These are phyloP conservation scores for Colletotrichum lupini DNA, from an alignment of 2,329 filamentous ascomycete genomes.

Conservation along the genomic window DNA sequence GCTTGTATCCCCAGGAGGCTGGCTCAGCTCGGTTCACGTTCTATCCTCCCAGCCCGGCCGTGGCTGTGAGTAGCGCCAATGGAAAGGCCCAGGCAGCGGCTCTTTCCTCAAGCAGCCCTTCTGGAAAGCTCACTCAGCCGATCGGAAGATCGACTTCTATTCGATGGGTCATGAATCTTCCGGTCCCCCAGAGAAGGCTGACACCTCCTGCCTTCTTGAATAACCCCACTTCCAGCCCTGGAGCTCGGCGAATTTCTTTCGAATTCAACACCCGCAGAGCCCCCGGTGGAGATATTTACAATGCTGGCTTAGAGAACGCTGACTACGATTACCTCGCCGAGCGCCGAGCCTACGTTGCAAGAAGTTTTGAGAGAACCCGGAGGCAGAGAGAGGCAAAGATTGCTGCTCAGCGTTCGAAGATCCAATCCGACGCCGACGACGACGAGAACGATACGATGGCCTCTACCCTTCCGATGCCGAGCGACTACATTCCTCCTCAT, in stretches of 20 bases:
- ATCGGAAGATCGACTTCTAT: conserved; percentile 8
- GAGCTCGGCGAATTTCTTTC: not conserved
- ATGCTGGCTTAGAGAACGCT: not conserved
- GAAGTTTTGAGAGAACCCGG: not conserved
- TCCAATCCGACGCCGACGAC: not conserved
- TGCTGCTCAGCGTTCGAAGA: not conserved
- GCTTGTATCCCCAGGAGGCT: not conserved
- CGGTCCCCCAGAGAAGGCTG: conserved; percentile 2
- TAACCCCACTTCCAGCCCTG: not conserved
- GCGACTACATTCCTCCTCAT: conserved; percentile 3
- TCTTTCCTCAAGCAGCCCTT: not conserved
- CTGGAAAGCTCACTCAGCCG: not conserved
- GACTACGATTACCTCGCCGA: not conserved
- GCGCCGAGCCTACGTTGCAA: not conserved
- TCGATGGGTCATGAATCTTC: conserved; percentile 24
- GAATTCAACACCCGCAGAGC: not conserved
- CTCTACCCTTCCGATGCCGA: not conserved
- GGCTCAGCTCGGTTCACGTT: not conserved
- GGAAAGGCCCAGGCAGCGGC: not conserved
- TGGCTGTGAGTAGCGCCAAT: no score
- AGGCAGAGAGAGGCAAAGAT: not conserved
- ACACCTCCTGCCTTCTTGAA: not conserved
- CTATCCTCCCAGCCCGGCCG: not conserved
- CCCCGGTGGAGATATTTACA: not conserved
- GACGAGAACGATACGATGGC: not conserved